phyloP scores from a whole-genome alignment of 768 basidiomycete genomes.

The Gloeopeniophorella convolvens region DNA sequence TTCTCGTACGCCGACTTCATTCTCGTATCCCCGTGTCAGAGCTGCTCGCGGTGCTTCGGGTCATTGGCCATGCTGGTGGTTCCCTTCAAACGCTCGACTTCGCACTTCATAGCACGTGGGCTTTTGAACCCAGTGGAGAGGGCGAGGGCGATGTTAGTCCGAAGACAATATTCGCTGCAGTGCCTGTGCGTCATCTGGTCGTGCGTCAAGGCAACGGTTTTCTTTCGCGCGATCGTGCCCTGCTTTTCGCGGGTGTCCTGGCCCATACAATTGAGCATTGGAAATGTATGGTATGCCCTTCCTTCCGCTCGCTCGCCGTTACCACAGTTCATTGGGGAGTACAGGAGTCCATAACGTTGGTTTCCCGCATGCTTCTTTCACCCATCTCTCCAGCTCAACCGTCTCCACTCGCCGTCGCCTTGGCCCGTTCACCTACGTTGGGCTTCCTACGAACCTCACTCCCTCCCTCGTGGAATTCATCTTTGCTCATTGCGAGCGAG shows the following conservation, averaged over 20 bases:
- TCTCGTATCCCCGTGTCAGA: not conserved
- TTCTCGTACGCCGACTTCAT: constrained; percentile 9
- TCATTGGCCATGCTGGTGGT: constrained; percentile 4
- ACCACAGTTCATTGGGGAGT: not conserved
- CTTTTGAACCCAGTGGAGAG: not conserved
- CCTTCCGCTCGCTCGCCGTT: not conserved
- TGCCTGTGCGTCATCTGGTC: constrained; percentile 5
- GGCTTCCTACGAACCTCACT: constrained; percentile 3
- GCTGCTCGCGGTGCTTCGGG: constrained; percentile 1
- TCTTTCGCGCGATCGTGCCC: not conserved
- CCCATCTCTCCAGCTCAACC: not conserved
- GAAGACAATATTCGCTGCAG: not conserved
- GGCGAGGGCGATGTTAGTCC: not conserved
- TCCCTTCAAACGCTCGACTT: constrained; percentile 14
- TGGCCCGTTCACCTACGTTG: constrained; percentile 11
- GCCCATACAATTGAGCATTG: constrained; percentile 6
- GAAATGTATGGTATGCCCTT: constrained; percentile 11
- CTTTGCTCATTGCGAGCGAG: constrained; percentile 7
- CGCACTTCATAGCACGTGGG: not conserved
- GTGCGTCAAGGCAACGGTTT: not conserved
- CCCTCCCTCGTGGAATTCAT: constrained; percentile 6
- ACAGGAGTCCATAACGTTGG: constrained; percentile 1
- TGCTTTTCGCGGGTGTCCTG: not conserved
- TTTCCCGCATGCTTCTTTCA: constrained; percentile 1
- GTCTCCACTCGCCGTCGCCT: constrained; percentile 4